Evolutionary conservation across 371 early-diverging fungal species (phyloP).

Genomic region (Mucor circinelloides): DNA sequence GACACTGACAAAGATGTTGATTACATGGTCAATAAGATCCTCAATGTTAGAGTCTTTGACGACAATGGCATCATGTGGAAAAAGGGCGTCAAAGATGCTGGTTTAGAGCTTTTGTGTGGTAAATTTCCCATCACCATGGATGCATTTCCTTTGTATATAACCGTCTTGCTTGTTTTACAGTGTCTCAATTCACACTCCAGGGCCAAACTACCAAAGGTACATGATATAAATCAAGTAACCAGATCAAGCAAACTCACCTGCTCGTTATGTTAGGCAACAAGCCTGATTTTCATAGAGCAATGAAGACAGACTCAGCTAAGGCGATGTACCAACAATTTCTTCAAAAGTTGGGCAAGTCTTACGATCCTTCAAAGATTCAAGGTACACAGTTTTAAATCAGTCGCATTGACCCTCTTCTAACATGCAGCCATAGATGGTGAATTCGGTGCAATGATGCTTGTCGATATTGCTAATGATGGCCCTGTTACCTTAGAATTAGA

Average conservation of each 20-base stretch:
- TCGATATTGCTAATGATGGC: slow-evolving; percentile 83
- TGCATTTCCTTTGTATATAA: not conserved
- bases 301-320: slow-evolving; percentile 71
- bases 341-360: slow-evolving; percentile 63
- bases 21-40: slow-evolving; percentile 72
- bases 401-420: not conserved
- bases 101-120: slow-evolving; percentile 77
- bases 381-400: slow-evolving; percentile 44
- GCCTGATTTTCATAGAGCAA: slow-evolving; percentile 88
- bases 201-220: slow-evolving; percentile 67
- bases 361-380: slow-evolving; percentile 67
- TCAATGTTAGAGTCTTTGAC: slow-evolving; percentile 77
- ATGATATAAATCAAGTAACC: not conserved
- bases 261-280: slow-evolving; percentile 61
- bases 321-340: slow-evolving; percentile 77
- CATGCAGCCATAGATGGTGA: slow-evolving; percentile 58
- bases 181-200: slow-evolving; percentile 88
- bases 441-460: slow-evolving; percentile 89
- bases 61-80: slow-evolving; percentile 73
- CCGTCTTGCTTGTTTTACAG: slow-evolving; percentile 28
- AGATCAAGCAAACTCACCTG: not conserved
- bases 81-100: slow-evolving; percentile 71
- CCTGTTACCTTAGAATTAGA: slow-evolving; percentile 82
- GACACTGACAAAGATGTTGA: slow-evolving; percentile 79
- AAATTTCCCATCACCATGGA: not conserved